Base-by-base conservation (phyloP, 306 rosid genomes). In the Rosa chinensis region DNA sequence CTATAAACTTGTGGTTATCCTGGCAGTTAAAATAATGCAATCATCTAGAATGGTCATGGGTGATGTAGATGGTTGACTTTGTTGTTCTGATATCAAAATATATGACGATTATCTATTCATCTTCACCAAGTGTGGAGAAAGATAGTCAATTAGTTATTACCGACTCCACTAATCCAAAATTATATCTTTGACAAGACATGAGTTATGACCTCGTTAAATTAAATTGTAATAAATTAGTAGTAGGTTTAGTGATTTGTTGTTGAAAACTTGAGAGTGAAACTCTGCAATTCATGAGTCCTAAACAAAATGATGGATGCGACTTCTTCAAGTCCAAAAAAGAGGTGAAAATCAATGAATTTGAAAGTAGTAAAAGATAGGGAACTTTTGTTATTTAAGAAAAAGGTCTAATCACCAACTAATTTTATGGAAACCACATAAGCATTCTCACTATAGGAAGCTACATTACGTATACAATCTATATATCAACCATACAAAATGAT, bases 11-110 rank as follows among this genome's bases (percentile, higher is more conserved):
- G 50, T 17, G 39, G 53, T 53, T 53, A 73, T 73, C 35, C 13
- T 53, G 4, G 2, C 1, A 20, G 39, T 55, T 37, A 58, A 39
- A n/a, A 21, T 35, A 67, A 40, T 66, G 35, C 4, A 13, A 53
- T 42, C 48, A 14, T 56, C 39, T 18, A 62, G 48, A 72, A 70
- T 2, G 58, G 68, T 32, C 13, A 58, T 58, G 14, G 14, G 25
- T 39, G 74, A 80, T 32, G 61, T 28, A 66, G 20, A 43, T 45
- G 69, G 47, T 66, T 52, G 75, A 80, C 79, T 53, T 28, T 28
- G 14, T 63, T 44, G 11, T 16, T 10, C 2, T 42, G 16, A n/a
- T 9, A n/a, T n/a, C 13, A n/a, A 8, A 7, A n/a, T 1, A 37
- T 3, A 11, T 25, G 25, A 40, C 7, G 9, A 44, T 2, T 37